Conservation (phyloP, 441 rosid species). For the Jatropha multifida region DNA sequence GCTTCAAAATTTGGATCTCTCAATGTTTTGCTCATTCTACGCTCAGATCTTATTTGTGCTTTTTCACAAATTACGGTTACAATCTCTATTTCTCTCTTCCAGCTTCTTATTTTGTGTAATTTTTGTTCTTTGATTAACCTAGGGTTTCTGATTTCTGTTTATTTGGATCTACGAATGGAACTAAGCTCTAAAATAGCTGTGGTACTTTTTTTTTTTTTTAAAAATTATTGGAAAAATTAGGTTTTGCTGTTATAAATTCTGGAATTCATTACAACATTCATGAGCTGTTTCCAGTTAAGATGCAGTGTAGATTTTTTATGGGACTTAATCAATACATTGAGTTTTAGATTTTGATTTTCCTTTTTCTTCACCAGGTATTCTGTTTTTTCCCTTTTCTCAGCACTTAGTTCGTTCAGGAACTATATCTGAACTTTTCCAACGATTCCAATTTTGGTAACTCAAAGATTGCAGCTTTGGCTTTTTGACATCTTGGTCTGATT, state of each 20-base stretch:
- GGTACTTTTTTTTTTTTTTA: too few species aligned
- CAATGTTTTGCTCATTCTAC: constrained; percentile 46
- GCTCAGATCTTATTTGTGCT: constrained; percentile 42
- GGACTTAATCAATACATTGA: constrained; percentile 1
- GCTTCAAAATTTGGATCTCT: constrained; percentile 27
- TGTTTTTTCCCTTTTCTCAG: constrained; percentile 30
- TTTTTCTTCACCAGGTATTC: constrained; percentile 42
- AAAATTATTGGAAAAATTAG: constrained; percentile 9
- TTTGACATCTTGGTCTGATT: constrained; percentile 35
- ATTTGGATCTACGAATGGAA: constrained; percentile 18
- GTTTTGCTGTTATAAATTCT: constrained; percentile 18
- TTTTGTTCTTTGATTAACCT: neutral
- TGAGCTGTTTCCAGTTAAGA: constrained; percentile 17
- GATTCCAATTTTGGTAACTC: constrained; percentile 11
- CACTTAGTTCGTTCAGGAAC: constrained; percentile 42
- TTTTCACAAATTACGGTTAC: constrained; percentile 48
- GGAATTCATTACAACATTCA: constrained; percentile 1
- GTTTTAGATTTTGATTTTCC: neutral
- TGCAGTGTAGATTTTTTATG: neutral
- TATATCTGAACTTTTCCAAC: constrained; percentile 24
- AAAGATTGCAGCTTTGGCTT: constrained; percentile 19
- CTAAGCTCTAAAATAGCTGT: neutral
- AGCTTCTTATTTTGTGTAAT: neutral
- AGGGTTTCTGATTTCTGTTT: constrained; percentile 19
- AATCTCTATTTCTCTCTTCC: constrained; percentile 12